Evolutionary conservation across 106 monocot genomes (phyloP).

Genomic region (Narthecium ossifragum): DNA sequence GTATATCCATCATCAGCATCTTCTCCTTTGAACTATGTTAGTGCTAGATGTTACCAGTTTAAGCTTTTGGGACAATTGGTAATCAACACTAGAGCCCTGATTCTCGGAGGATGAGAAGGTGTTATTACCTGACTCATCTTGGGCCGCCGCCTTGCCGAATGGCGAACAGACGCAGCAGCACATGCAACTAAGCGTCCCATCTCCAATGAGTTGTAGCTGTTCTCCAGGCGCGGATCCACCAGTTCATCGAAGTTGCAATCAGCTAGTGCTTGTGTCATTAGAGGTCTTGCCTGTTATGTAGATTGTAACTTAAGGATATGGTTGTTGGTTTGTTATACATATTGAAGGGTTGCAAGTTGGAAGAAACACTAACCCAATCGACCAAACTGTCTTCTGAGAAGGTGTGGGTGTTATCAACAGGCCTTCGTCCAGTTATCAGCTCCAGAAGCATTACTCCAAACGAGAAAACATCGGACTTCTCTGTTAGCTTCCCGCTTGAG

Average conservation of each 20-base stretch:
- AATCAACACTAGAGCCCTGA: too few species aligned
- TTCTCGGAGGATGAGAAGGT: too few species aligned
- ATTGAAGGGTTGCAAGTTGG: too few species aligned
- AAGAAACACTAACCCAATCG: constrained; percentile 58
- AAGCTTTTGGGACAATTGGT: too few species aligned
- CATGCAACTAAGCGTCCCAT: constrained; percentile 56
- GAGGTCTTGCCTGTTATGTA: constrained; percentile 55
- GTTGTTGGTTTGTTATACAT: too few species aligned
- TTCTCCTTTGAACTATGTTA: too few species aligned
- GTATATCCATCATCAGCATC: too few species aligned
- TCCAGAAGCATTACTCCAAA: constrained; percentile 92
- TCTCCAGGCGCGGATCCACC: constrained; percentile 56
- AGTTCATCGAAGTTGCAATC: constrained; percentile 64
- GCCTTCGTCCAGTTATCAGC: constrained; percentile 69
- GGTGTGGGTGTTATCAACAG: constrained; percentile 34
- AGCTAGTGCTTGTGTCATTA: constrained; percentile 25
- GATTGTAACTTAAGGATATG: background rate
- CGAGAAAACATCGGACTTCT: constrained; percentile 93
- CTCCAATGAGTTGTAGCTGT: constrained; percentile 43
- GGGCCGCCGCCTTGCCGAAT: constrained; percentile 74
- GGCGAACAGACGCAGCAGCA: constrained; percentile 72
- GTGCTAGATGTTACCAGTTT: too few species aligned
- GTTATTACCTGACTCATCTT: constrained; percentile 97
- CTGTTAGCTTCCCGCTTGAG: constrained; percentile 86
- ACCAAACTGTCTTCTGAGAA: constrained; percentile 84